Conservation (phyloP, 2,329 filamentous ascomycete genomes). For the Apiospora phragmitis region DNA sequence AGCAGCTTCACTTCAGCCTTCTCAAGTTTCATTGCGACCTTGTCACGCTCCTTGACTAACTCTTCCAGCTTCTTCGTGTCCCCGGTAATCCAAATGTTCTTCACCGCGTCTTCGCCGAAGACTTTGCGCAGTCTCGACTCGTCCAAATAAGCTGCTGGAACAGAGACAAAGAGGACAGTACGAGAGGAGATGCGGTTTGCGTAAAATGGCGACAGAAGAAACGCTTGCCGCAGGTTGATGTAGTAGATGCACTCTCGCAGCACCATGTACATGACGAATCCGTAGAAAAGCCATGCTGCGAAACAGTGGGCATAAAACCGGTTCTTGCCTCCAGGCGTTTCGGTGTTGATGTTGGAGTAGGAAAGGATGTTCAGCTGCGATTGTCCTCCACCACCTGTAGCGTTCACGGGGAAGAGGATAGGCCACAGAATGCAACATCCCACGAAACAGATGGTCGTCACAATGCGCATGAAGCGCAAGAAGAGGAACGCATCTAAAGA, state of each 20-base stretch:
- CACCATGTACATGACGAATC: slow-evolving; percentile 85
- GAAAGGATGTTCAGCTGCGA: slow-evolving; percentile 74
- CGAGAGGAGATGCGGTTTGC: slow-evolving; percentile 84
- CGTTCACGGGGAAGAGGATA: slow-evolving; percentile 81
- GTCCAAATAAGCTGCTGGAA: slow-evolving; percentile 76
- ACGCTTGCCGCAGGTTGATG: slow-evolving; percentile 90
- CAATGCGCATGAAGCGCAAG: slow-evolving; percentile 81
- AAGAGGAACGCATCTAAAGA: slow-evolving; percentile 92
- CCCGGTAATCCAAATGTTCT: slow-evolving; percentile 80
- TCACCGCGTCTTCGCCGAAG: slow-evolving; percentile 74
- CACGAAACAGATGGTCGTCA: slow-evolving; percentile 75
- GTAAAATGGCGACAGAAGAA: slow-evolving; percentile 82
- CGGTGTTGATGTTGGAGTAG: slow-evolving; percentile 69
- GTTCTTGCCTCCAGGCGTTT: slow-evolving; percentile 51
- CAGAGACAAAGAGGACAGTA: slow-evolving; percentile 85
- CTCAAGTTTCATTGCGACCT: slow-evolving; percentile 79
- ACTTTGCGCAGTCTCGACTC: slow-evolving; percentile 75
- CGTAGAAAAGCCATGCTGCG: slow-evolving; percentile 79
- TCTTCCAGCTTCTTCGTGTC: slow-evolving; percentile 78
- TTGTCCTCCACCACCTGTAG: slow-evolving; percentile 69
- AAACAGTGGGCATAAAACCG: slow-evolving; percentile 82
- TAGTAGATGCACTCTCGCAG: slow-evolving; percentile 88
- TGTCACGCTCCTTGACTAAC: slow-evolving; percentile 78
- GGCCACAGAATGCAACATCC: slow-evolving; percentile 87
- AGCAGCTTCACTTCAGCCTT: slow-evolving; percentile 85